Base-by-base conservation (phyloP, 345 rosid species). In the Excoecaria agallocha region DNA sequence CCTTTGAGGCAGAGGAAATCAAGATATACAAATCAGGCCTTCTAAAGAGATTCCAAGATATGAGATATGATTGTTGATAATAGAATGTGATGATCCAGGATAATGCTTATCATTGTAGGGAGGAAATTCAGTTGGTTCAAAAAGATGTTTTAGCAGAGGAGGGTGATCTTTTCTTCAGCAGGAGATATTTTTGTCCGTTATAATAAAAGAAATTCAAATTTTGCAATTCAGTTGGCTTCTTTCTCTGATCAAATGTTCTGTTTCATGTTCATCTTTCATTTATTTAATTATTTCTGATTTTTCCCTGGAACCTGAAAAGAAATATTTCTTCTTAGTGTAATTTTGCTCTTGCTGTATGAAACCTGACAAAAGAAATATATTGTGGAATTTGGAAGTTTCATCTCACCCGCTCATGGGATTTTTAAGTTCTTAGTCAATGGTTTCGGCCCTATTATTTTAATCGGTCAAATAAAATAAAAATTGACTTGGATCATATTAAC, bases 11-110 rank as follows among this genome's bases (percentile, higher is more conserved):
- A 52, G 77, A 75, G n/a, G 97, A 88, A 73, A 79, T 88, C 9
- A 82, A 81, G 68, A 84, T 70, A 49, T 86, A 77, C 79, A 89
- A 82, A 80, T 84, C 86, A 51, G 79, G 76, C 83, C 82, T 95
- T 81, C 82, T 93, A 41, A 85, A 87, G 82, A 87, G 88, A 75
- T 89, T 91, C 75, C 85, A 82, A 82, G 93, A 91, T 55, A 46
- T 76, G 54, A 76, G 63, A 70, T 70, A 30, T 56, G 75, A 76
- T n/a, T 13, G 37, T 64, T 51, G 56, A 35, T 76, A 62, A 54
- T 76, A 54, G 60, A 12, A 9, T 24, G 49, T 45, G 16, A 22
- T 3, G 20, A 19, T 45, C 66, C 13, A 64, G 57, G 24, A 43
- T 66, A 12, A 43, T n/a, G n/a, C n/a, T 65, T 54, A n/a, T 51